phyloP scores from a whole-genome alignment of 495 filamentous ascomycete genomes.

The Eremomyces bilateralis region DNA sequence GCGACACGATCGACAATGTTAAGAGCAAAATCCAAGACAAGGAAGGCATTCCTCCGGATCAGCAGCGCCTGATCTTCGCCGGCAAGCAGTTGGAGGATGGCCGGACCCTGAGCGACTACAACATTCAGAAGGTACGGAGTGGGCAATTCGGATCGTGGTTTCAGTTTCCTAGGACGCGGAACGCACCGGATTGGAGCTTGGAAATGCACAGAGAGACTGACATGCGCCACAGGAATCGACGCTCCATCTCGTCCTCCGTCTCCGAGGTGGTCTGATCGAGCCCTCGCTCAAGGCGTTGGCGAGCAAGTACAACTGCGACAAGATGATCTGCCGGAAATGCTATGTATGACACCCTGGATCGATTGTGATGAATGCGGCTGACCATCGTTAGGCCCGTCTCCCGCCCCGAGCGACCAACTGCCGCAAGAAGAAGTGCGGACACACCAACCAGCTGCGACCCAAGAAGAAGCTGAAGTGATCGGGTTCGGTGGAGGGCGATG shows the following conservation, averaged over 20 bases:
- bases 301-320: conserved; percentile 99
- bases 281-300: conserved; percentile 96
- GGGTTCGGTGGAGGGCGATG: conserved; percentile 15
- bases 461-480: conserved; percentile 99
- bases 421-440: conserved; percentile 98
- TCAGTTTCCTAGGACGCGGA: too few relatives aligned
- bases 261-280: conserved; percentile 98
- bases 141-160: too few relatives aligned
- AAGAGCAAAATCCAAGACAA: conserved; percentile 67
- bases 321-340: conserved; percentile 99
- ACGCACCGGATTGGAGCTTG: too few relatives aligned
- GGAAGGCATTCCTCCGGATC: conserved; percentile 97
- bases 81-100: conserved; percentile 99
- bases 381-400: conserved; percentile 53
- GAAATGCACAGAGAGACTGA: too few relatives aligned
- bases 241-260: conserved; percentile 96
- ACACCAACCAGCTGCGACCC: conserved; percentile 98
- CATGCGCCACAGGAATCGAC: conserved; percentile 61
- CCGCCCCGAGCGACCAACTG: conserved; percentile 98
- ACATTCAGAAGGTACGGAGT: conserved; percentile 88
- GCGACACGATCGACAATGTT: conserved; percentile 70
- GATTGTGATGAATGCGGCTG: background rate
- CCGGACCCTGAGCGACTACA: conserved; percentile 95
- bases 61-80: conserved; percentile 98
- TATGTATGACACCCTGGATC: conserved; percentile 38